Conservation (phyloP, 2,329 filamentous ascomycete species). For the Fusarium miscanthi region DNA sequence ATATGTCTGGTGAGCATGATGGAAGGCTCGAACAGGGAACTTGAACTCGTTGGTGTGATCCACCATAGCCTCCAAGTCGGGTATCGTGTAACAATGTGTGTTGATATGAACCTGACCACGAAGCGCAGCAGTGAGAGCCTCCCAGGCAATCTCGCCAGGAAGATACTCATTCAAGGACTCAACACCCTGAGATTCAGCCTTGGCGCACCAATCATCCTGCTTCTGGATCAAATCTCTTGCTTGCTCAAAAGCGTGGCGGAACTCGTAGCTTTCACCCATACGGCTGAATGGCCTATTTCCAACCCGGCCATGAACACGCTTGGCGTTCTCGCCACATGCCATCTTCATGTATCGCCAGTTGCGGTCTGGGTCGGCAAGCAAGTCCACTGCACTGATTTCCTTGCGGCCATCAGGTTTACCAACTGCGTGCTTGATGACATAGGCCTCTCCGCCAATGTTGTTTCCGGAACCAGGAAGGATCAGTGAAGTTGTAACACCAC, state of each 20-base stretch:
- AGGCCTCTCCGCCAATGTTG: constrained; percentile 79
- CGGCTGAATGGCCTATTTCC: constrained; percentile 68
- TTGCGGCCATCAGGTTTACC: constrained; percentile 68
- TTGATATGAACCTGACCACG: constrained; percentile 76
- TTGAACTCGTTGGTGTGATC: constrained; percentile 78
- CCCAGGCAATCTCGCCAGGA: constrained; percentile 71
- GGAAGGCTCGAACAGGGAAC: constrained; percentile 73
- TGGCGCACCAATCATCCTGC: constrained; percentile 76
- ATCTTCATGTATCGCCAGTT: constrained; percentile 81
- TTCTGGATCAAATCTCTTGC: constrained; percentile 65
- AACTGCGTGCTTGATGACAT: constrained; percentile 74
- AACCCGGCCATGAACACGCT: constrained; percentile 67
- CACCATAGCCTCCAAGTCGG: constrained; percentile 76
- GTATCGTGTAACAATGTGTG: constrained; percentile 77
- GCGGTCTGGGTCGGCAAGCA: constrained; percentile 73
- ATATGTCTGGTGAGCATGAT: constrained; percentile 76
- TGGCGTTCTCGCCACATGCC: constrained; percentile 79
- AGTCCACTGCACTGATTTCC: constrained; percentile 71
- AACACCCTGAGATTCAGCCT: constrained; percentile 62
- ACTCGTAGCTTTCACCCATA: constrained; percentile 76
- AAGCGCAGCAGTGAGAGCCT: constrained; percentile 70
- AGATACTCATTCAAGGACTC: constrained; percentile 67
- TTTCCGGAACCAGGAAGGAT: constrained; percentile 76
- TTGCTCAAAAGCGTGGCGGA: constrained; percentile 74
- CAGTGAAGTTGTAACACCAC: constrained; percentile 76